These are phyloP conservation scores for Lachnellula subtilissima DNA, from an alignment of 2,329 filamentous ascomycete species.

Conservation along the genomic window DNA sequence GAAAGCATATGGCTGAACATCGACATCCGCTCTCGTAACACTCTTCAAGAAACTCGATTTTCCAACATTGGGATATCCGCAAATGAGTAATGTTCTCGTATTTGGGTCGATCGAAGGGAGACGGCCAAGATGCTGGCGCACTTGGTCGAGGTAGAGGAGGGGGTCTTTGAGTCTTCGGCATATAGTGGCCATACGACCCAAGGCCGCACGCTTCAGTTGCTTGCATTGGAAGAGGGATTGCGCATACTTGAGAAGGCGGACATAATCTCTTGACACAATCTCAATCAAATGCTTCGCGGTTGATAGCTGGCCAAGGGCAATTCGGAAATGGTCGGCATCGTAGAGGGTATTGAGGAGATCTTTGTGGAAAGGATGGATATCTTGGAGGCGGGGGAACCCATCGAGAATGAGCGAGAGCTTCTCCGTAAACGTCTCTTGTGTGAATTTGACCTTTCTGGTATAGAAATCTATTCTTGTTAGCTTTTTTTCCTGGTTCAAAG, in stretches of 20 bases:
- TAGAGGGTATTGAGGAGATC: constrained; percentile 92
- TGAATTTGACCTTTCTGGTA: constrained; percentile 97
- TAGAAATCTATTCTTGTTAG: constrained; percentile 67
- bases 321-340: constrained; percentile 96
- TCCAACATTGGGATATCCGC: constrained; percentile 95
- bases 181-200: constrained; percentile 98
- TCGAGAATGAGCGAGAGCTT: constrained; percentile 89
- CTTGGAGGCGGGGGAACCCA: constrained; percentile 85
- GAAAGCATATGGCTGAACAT: constrained; percentile 97
- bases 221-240: constrained; percentile 98
- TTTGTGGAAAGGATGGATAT: constrained; percentile 91
- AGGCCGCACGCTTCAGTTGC: constrained; percentile 90
- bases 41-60: constrained; percentile 94
- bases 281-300: constrained; percentile 96
- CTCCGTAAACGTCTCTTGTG: constrained; percentile 92
- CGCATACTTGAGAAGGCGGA: constrained; percentile 92
- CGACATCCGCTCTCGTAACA: constrained; percentile 90
- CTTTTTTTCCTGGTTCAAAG: constrained; percentile 5
- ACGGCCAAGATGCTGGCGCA: constrained; percentile 94
- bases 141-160: constrained; percentile 91
- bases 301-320: constrained; percentile 90
- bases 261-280: constrained; percentile 92
- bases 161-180: constrained; percentile 93
- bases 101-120: constrained; percentile 98
- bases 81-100: constrained; percentile 91